Conservation (phyloP, 1,139 yeast genomes). For the Barnettozyma hawaiiensis region DNA sequence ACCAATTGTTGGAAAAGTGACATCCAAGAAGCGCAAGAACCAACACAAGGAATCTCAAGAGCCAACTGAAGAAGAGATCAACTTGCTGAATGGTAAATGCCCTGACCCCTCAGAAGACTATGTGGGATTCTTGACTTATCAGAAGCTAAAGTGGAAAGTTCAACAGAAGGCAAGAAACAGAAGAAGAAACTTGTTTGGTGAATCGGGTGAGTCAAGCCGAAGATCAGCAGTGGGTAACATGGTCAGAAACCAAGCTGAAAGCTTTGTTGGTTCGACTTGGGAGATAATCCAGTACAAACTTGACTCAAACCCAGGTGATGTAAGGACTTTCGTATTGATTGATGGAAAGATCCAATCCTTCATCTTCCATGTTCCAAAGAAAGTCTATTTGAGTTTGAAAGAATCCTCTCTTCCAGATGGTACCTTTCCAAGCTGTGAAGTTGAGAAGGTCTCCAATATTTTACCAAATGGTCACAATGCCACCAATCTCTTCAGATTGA, state of each 20-base stretch:
- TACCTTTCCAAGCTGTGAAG: constrained; percentile 46
- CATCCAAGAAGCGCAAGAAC: constrained; percentile 37
- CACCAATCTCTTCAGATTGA: constrained; percentile 51
- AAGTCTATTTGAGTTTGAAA: constrained; percentile 64
- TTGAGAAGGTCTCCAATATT: constrained; percentile 53
- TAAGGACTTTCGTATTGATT: constrained; percentile 67
- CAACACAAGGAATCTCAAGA: constrained; percentile 30
- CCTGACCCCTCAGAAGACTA: constrained; percentile 77
- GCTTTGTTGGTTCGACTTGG: constrained; percentile 75
- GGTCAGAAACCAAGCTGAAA: constrained; percentile 73
- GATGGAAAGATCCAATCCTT: constrained; percentile 70
- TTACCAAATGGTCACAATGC: constrained; percentile 70
- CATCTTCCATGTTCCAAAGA: constrained; percentile 68
- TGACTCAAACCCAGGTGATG: constrained; percentile 61
- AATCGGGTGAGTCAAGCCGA: constrained; percentile 41
- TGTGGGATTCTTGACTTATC: constrained; percentile 67
- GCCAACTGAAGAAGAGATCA: constrained; percentile 38
- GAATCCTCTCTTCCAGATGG: constrained; percentile 40
- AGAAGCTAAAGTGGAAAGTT: constrained; percentile 79
- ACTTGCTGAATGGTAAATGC: constrained; percentile 49
- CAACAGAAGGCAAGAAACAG: constrained; percentile 68
- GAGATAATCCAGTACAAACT: constrained; percentile 68
- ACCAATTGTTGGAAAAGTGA: constrained; percentile 47
- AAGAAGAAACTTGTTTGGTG: constrained; percentile 76
- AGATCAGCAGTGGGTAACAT: constrained; percentile 56